Evolutionary conservation across 441 rosid species (phyloP).

Genomic region (Gossypium davidsonii): DNA sequence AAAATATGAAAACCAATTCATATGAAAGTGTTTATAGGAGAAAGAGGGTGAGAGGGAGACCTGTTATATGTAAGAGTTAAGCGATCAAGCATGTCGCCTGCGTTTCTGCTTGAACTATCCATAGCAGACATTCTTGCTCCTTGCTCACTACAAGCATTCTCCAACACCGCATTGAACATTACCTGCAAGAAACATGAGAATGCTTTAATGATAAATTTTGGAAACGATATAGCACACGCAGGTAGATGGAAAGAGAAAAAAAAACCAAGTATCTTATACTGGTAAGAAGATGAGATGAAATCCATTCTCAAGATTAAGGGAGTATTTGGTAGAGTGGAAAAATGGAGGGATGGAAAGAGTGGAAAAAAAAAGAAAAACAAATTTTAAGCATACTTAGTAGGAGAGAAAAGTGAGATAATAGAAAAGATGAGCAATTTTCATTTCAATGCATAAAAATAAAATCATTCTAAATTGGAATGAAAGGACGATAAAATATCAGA

Average conservation of each 20-base stretch:
- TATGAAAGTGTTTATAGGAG: not conserved
- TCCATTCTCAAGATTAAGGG: not conserved
- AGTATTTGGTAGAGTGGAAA: no score
- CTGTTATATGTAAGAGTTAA: conserved; percentile 86
- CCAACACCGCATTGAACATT: conserved; percentile 80
- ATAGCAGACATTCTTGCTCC: conserved; percentile 98
- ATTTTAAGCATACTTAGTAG: no score
- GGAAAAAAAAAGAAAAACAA: no score
- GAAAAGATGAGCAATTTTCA: no score
- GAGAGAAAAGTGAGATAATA: no score
- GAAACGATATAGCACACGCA: not conserved
- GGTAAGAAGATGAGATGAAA: not conserved
- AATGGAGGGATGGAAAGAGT: no score
- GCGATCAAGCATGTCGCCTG: conserved; percentile 96
- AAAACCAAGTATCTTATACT: not conserved
- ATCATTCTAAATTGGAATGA: no score
- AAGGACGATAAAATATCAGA: no score
- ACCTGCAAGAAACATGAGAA: conserved; percentile 31
- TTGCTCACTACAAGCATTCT: conserved; percentile 93
- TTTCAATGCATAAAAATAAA: no score
- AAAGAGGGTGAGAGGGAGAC: conserved; percentile 23
- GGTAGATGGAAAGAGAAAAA: not conserved
- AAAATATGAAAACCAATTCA: not conserved
- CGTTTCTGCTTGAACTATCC: conserved; percentile 97
- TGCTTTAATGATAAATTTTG: not conserved